Percentiles rank a stretch among this genome's conserved stretches.
These are phyloP conservation scores for Apiospora sp. DNA, from an alignment of 2,329 filamentous ascomycete genomes.

Conservation along the genomic window DNA sequence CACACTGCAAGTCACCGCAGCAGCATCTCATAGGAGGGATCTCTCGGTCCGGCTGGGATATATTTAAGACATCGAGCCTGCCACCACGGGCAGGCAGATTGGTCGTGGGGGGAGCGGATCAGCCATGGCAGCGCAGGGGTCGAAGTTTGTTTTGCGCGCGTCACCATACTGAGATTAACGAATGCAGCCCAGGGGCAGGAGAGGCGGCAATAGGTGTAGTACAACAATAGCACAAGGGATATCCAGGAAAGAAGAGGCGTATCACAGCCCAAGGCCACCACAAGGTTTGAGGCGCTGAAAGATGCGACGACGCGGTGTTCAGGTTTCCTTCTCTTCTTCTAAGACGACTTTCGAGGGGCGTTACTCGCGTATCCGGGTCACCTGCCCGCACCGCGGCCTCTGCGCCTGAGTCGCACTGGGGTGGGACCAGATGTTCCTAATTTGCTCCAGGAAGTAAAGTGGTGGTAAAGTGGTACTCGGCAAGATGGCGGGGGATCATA, in stretches of 20 bases:
- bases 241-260: not conserved
- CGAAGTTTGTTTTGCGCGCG: slow-evolving; percentile 18
- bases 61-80: slow-evolving; percentile 14
- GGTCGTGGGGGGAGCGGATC: slow-evolving; percentile 14
- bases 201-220: slow-evolving; percentile 11
- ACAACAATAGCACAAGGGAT: not conserved
- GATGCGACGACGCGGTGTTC: slow-evolving; percentile 4
- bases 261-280: not conserved
- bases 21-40: slow-evolving; percentile 71
- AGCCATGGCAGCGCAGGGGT: slow-evolving; percentile 18
- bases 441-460: slow-evolving; percentile 3
- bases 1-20: slow-evolving; percentile 82
- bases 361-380: slow-evolving; percentile 13
- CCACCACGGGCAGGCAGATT: not conserved
- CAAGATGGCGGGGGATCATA: not conserved
- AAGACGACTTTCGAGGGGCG: slow-evolving; percentile 2
- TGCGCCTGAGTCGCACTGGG: slow-evolving; percentile 7
- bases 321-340: slow-evolving; percentile 8
- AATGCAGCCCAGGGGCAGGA: not conserved
- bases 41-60: slow-evolving; percentile 31
- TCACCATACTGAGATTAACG: slow-evolving; percentile 16
- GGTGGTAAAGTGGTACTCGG: not conserved
- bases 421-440: slow-evolving; percentile 20
- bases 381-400: slow-evolving; percentile 11
- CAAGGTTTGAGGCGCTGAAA: slow-evolving; percentile 7